phyloP scores from a whole-genome alignment of 371 early-diverging fungal genomes.

The Funneliformis caledonium region DNA sequence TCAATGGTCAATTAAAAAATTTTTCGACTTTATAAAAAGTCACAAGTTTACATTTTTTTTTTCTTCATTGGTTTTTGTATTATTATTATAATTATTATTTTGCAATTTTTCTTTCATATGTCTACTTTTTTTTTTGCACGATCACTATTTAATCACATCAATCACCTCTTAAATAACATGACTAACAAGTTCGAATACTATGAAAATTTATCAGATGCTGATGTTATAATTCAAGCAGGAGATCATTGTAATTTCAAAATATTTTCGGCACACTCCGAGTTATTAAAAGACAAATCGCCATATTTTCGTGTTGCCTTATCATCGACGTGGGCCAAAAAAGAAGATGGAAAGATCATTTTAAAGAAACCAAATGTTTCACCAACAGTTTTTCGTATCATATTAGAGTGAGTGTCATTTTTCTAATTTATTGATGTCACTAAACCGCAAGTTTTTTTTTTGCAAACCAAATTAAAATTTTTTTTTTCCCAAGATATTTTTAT shows the following conservation, averaged over 20 bases:
- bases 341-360: conserved; percentile 19
- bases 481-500: conserved; percentile 21
- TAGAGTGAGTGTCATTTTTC: conserved; percentile 32
- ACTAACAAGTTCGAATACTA: background rate
- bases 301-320: conserved; percentile 34
- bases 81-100: too few species aligned
- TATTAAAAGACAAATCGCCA: conserved; percentile 25
- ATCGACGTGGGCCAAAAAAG: conserved; percentile 33
- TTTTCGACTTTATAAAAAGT: too few species aligned
- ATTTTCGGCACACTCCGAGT: conserved; percentile 25
- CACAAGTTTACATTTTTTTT: too few species aligned
- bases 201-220: background rate
- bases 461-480: background rate
- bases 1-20: too few species aligned
- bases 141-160: background rate
- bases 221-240: conserved; percentile 36
- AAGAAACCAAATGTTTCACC: conserved; percentile 38
- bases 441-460: background rate
- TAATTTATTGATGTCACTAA: background rate
- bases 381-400: conserved; percentile 6
- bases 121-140: too few species aligned
- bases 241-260: conserved; percentile 2
- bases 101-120: too few species aligned
- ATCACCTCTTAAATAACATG: background rate
- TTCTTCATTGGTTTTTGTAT: too few species aligned